These are phyloP conservation scores for Arachis hypogaea DNA, from an alignment of 306 rosid genomes.

Conservation along the genomic window DNA sequence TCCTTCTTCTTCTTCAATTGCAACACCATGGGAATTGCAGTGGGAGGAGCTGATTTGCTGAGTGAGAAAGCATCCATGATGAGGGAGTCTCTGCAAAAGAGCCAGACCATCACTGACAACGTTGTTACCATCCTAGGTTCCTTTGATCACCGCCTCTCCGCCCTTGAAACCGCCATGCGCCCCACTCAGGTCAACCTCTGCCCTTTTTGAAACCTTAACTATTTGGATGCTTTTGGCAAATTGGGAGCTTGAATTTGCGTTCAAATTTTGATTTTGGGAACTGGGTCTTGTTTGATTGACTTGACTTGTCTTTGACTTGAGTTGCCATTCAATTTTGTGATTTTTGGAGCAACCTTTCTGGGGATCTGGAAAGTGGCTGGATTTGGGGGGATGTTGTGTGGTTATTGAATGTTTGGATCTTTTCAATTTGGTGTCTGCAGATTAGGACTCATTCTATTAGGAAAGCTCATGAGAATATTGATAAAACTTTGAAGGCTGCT, in stretches of 20 bases:
- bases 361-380: slow-evolving; percentile 46
- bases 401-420: slow-evolving; percentile 39
- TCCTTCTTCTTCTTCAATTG: slow-evolving; percentile 8
- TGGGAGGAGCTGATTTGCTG: slow-evolving; percentile 59
- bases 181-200: slow-evolving; percentile 76
- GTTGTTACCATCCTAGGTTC: slow-evolving; percentile 93
- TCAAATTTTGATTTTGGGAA: slow-evolving; percentile 33
- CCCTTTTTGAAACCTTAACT: neutral
- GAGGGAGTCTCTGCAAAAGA: slow-evolving; percentile 87
- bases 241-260: neutral
- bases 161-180: slow-evolving; percentile 98
- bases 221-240: neutral
- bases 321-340: slow-evolving; percentile 21
- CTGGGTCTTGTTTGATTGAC: slow-evolving; percentile 39
- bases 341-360: neutral
- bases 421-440: slow-evolving; percentile 54
- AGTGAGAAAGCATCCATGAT: slow-evolving; percentile 75
- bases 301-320: slow-evolving; percentile 48
- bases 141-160: slow-evolving; percentile 97
- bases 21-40: slow-evolving; percentile 59
- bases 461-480: slow-evolving; percentile 96
- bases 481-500: slow-evolving; percentile 86
- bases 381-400: slow-evolving; percentile 31
- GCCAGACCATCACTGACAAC: slow-evolving; percentile 86
- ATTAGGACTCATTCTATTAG: slow-evolving; percentile 88